Evolutionary conservation across 1,139 yeast species (phyloP).

Genomic region (Suhomyces ambrosiae): DNA sequence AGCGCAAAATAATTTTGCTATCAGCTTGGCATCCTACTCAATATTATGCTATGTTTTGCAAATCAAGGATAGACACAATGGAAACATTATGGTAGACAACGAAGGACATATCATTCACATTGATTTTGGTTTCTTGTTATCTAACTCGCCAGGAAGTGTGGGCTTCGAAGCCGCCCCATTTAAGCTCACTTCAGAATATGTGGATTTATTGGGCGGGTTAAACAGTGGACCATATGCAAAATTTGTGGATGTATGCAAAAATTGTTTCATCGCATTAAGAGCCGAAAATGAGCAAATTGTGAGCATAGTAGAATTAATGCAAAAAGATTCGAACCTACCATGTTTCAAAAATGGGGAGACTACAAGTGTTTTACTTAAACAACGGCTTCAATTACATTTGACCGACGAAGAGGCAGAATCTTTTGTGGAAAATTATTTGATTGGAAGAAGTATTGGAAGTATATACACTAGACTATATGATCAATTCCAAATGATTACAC

Average conservation of each 20-base stretch:
- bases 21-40: slow-evolving; percentile 86
- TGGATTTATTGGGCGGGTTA: slow-evolving; percentile 81
- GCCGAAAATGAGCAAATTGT: slow-evolving; percentile 71
- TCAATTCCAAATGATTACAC: slow-evolving; percentile 90
- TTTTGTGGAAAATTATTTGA: slow-evolving; percentile 73
- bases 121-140: slow-evolving; percentile 89
- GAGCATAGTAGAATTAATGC: slow-evolving; percentile 89
- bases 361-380: slow-evolving; percentile 75
- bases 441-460: slow-evolving; percentile 84
- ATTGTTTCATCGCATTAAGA: slow-evolving; percentile 72
- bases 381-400: slow-evolving; percentile 77
- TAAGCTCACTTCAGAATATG: slow-evolving; percentile 83
- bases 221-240: slow-evolving; percentile 58
- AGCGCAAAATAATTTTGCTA: slow-evolving; percentile 83
- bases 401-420: slow-evolving; percentile 71
- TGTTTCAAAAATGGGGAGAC: slow-evolving; percentile 88
- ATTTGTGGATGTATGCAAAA: slow-evolving; percentile 64
- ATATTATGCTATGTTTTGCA: slow-evolving; percentile 85
- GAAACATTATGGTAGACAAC: slow-evolving; percentile 89
- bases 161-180: slow-evolving; percentile 98
- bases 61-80: slow-evolving; percentile 94
- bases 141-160: slow-evolving; percentile 94
- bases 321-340: slow-evolving; percentile 83
- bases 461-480: slow-evolving; percentile 89
- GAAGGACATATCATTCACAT: slow-evolving; percentile 96